A percentile compares a stretch with the other conserved stretches of the same genome.
phyloP scores from a whole-genome alignment of 768 basidiomycete species.

The Crepidotus variabilis region DNA sequence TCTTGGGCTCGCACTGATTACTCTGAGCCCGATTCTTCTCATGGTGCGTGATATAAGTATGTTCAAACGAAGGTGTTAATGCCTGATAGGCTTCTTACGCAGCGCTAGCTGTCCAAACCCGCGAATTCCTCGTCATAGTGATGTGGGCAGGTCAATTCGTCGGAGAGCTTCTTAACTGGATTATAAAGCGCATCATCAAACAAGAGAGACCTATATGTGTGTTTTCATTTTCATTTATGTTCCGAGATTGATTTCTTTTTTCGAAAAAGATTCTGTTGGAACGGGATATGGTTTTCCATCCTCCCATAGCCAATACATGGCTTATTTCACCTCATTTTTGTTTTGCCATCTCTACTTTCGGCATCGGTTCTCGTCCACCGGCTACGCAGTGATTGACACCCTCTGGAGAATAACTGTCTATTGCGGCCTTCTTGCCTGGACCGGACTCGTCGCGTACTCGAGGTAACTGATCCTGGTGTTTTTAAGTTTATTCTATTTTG shows the following conservation, averaged over 20 bases:
- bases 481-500: neutral
- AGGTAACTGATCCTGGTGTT: conserved; percentile 41
- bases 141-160: conserved; percentile 83
- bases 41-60: conserved; percentile 43
- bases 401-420: conserved; percentile 47
- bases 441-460: conserved; percentile 71
- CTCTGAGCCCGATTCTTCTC: conserved; percentile 65
- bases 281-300: conserved; percentile 86
- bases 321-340: conserved; percentile 77
- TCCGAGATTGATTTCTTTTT: neutral
- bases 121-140: conserved; percentile 73
- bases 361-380: conserved; percentile 56
- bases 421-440: conserved; percentile 49
- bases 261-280: conserved; percentile 45
- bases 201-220: conserved; percentile 66
- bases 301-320: conserved; percentile 90
- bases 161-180: conserved; percentile 67
- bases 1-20: conserved; percentile 55
- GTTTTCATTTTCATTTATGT: conserved; percentile 15
- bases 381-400: conserved; percentile 46
- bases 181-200: conserved; percentile 64
- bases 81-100: conserved; percentile 71
- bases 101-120: conserved; percentile 66
- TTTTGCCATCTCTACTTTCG: conserved; percentile 68
- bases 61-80: neutral